A percentile compares a stretch with the other conserved stretches of the same genome.
phyloP scores from a whole-genome alignment of 2,329 filamentous ascomycete species.

The Balansia obtecta region DNA sequence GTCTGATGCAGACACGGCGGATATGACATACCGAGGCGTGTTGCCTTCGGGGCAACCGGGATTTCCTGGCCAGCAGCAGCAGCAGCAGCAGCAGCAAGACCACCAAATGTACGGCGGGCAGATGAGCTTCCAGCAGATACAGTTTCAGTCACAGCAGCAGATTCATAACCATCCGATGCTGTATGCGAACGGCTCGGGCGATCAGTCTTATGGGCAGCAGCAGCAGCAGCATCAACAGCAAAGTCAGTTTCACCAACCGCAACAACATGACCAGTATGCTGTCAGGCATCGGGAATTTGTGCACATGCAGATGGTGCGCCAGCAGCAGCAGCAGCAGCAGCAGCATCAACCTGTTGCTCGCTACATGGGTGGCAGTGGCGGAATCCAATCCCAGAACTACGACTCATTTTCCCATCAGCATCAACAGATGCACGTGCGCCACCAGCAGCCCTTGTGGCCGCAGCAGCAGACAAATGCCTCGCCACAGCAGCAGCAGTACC shows the following conservation, averaged over 20 bases:
- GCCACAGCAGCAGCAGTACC: constrained; percentile 6
- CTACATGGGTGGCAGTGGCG: constrained; percentile 2
- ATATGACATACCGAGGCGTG: constrained; percentile 24
- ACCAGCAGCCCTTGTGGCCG: constrained; percentile 11
- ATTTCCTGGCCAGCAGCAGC: constrained; percentile 16
- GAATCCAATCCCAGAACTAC: neutral
- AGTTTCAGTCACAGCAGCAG: constrained; percentile 14
- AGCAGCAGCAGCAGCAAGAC: constrained; percentile 10
- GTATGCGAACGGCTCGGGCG: constrained; percentile 4
- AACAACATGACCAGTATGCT: constrained; percentile 12
- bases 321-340: constrained; percentile 15
- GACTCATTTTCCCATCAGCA: constrained; percentile 13
- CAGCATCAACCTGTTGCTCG: constrained; percentile 4
- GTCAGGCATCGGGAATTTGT: constrained; percentile 14
- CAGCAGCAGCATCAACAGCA: constrained; percentile 13
- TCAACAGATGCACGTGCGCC: constrained; percentile 11
- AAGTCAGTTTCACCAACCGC: constrained; percentile 8
- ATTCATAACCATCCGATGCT: constrained; percentile 11
- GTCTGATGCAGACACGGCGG: constrained; percentile 13
- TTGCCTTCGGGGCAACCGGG: constrained; percentile 17
- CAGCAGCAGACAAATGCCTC: too few relatives aligned
- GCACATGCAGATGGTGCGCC: constrained; percentile 10
- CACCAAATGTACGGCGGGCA: constrained; percentile 14
- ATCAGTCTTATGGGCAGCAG: constrained; percentile 12
- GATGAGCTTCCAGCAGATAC: constrained; percentile 12